Evolutionary conservation across 208 protist genomes (phyloP).

Genomic region (Wallacemonas rigidus): DNA sequence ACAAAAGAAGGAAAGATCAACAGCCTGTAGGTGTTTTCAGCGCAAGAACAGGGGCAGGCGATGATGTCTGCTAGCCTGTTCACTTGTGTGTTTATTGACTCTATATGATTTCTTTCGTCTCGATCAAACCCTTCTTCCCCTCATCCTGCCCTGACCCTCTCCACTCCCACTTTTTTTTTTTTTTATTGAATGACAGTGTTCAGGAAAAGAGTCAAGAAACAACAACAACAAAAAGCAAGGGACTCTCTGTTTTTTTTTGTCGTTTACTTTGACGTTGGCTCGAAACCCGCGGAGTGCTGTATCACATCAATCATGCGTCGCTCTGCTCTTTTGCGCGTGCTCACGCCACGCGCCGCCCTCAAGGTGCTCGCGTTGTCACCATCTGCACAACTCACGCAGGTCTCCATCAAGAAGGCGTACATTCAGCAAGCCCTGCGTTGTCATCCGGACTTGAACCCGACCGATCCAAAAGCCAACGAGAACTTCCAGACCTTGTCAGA

Average conservation of each 20-base stretch:
- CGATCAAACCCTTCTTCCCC: too few species aligned
- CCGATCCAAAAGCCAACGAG: conserved; percentile 68
- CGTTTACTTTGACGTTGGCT: background rate
- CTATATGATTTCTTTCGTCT: too few species aligned
- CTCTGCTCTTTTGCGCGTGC: conserved; percentile 25
- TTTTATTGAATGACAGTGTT: background rate
- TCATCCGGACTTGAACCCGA: conserved; percentile 80
- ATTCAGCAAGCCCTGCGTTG: conserved; percentile 72
- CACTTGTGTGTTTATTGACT: too few species aligned
- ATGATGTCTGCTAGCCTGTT: too few species aligned
- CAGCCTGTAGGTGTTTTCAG: too few species aligned
- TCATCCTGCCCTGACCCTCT: background rate
- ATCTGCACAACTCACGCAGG: conserved; percentile 41
- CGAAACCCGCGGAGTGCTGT: too few species aligned
- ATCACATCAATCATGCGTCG: conserved; percentile 23
- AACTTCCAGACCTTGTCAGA: conserved; percentile 75
- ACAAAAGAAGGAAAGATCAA: too few species aligned
- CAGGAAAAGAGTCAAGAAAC: background rate
- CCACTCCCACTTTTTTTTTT: conserved; percentile 2
- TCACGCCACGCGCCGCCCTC: conserved; percentile 68
- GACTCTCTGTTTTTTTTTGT: conserved; percentile 2
- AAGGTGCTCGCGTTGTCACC: conserved; percentile 46
- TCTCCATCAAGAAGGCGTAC: conserved; percentile 78
- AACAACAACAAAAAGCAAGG: background rate
- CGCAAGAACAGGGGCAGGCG: too few species aligned